phyloP scores from a whole-genome alignment of 2,329 filamentous ascomycete genomes.

The Thielaviopsis euricoi region DNA sequence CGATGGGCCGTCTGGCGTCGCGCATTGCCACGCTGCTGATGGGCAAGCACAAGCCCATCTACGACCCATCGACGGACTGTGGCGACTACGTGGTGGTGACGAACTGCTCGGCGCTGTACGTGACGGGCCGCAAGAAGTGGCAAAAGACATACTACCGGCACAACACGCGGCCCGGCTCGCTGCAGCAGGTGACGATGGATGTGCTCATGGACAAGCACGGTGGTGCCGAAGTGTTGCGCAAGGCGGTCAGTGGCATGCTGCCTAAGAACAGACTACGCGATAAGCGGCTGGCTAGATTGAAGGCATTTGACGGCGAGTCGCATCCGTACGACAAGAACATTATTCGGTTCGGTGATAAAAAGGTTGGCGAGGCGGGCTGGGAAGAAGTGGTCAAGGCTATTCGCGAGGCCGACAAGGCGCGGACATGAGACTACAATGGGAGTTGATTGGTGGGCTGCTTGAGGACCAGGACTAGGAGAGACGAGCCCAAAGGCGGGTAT shows the following conservation, averaged over 20 bases:
- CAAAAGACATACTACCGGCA: constrained; percentile 96
- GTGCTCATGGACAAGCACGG: constrained; percentile 87
- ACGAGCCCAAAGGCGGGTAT: background rate
- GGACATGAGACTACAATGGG: constrained; percentile 26
- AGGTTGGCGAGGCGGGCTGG: constrained; percentile 38
- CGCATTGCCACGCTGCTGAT: constrained; percentile 77
- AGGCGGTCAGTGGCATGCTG: constrained; percentile 91
- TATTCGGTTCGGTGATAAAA: constrained; percentile 49
- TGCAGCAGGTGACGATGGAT: constrained; percentile 88
- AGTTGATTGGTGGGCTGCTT: background rate
- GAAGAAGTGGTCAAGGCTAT: constrained; percentile 33
- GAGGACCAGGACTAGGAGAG: background rate
- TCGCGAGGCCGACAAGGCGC: constrained; percentile 30
- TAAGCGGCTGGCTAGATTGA: constrained; percentile 71
- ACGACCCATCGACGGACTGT: constrained; percentile 92
- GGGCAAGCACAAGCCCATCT: constrained; percentile 99
- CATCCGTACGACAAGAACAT: constrained; percentile 90
- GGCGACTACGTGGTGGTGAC: constrained; percentile 96
- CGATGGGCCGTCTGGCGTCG: constrained; percentile 79
- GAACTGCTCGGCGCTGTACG: constrained; percentile 71
- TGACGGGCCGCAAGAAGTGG: constrained; percentile 79
- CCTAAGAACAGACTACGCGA: constrained; percentile 91
- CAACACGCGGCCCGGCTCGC: constrained; percentile 72
- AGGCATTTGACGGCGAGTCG: constrained; percentile 83
- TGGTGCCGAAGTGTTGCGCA: constrained; percentile 75